phyloP scores from a whole-genome alignment of 768 basidiomycete genomes.

The Asterophora lycoperdoides region DNA sequence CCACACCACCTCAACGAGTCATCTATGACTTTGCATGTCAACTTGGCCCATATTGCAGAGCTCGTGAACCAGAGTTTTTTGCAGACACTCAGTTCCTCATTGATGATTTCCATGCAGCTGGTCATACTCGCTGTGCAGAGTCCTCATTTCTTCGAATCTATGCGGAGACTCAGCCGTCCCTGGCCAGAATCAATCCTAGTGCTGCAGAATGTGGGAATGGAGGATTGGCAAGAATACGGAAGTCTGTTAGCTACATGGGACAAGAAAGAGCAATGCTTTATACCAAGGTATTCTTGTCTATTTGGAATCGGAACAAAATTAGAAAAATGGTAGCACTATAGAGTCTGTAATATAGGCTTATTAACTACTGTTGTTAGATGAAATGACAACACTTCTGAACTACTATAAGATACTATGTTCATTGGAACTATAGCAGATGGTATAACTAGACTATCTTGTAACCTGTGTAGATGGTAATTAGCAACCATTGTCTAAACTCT shows the following conservation, averaged over 20 bases:
- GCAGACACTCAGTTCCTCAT: slow-evolving; percentile 29
- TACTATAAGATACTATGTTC: too few species aligned
- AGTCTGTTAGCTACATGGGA: slow-evolving; percentile 26
- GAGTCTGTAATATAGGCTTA: too few species aligned
- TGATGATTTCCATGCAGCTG: slow-evolving; percentile 30
- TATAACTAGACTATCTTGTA: too few species aligned
- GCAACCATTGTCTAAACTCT: too few species aligned
- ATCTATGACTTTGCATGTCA: slow-evolving; percentile 33
- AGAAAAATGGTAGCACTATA: too few species aligned
- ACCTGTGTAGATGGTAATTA: too few species aligned
- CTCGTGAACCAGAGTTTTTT: slow-evolving; percentile 26
- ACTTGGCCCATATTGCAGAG: slow-evolving; percentile 24
- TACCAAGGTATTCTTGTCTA: slow-evolving; percentile 19
- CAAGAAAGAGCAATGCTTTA: slow-evolving; percentile 21
- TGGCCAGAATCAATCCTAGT: slow-evolving; percentile 28
- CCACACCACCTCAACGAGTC: slow-evolving; percentile 22
- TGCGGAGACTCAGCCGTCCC: slow-evolving; percentile 21
- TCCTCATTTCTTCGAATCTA: slow-evolving; percentile 28
- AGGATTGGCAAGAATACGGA: slow-evolving; percentile 19
- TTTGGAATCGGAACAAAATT: slow-evolving; percentile 15
- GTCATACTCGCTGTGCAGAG: slow-evolving; percentile 29
- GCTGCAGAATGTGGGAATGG: slow-evolving; percentile 33
- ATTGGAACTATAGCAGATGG: too few species aligned
- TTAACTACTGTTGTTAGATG: too few species aligned
- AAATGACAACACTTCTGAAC: too few species aligned